These are phyloP conservation scores for Neolentinus lepideus DNA, from an alignment of 1,284 basidiomycete genomes.

Conservation along the genomic window DNA sequence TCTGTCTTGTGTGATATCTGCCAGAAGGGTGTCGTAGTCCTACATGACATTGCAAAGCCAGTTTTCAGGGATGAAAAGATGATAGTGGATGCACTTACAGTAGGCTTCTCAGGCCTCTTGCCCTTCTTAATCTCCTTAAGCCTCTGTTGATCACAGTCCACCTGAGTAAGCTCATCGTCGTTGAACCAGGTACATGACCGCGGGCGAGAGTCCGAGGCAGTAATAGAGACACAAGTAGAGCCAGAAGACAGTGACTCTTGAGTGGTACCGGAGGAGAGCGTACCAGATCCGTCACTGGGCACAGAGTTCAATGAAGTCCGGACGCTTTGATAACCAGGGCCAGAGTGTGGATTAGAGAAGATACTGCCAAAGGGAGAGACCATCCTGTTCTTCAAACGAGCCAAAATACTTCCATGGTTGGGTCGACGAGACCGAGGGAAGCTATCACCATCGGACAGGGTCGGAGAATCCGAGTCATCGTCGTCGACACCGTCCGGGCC, in stretches of 20 bases:
- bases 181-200: background rate
- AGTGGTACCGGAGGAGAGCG: too few species aligned
- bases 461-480: background rate
- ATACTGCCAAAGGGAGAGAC: background rate
- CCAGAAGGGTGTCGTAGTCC: constrained; percentile 16
- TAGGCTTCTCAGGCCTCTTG: constrained; percentile 11
- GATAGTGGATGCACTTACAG: constrained; percentile 4
- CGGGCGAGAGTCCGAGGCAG: background rate
- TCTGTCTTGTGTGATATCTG: constrained; percentile 12
- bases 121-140: constrained; percentile 9
- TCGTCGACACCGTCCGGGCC: background rate
- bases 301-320: background rate
- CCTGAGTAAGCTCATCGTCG: background rate
- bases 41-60: constrained; percentile 9
- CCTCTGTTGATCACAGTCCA: background rate
- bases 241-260: background rate
- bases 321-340: background rate
- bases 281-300: background rate
- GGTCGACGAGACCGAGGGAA: background rate
- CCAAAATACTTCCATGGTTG: background rate
- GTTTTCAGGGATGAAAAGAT: background rate
- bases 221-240: background rate
- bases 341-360: background rate
- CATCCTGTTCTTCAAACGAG: background rate
- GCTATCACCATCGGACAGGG: background rate